These are phyloP conservation scores for Tagetes patula DNA, from an alignment of 129 eudicot species.

Conservation along the genomic window DNA sequence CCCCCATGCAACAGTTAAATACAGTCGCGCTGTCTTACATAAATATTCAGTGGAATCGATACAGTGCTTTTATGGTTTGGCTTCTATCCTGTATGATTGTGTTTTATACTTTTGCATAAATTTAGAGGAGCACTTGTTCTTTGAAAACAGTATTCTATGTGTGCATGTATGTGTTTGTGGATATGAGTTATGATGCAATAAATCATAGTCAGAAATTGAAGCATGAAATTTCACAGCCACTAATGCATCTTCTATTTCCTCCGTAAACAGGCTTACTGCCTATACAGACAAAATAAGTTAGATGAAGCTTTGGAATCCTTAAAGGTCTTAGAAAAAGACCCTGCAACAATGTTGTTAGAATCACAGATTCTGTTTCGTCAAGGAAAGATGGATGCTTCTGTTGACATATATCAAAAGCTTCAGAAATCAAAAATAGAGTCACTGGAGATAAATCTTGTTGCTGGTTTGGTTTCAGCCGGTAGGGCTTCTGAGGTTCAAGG, in stretches of 20 bases:
- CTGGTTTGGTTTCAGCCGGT: conserved; percentile 90
- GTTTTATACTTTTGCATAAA: neutral
- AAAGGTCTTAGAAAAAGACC: conserved; percentile 58
- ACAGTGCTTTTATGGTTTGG: neutral
- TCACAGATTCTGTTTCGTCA: conserved; percentile 79
- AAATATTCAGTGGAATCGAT: neutral
- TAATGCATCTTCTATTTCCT: conserved; percentile 7
- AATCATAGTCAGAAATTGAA: neutral
- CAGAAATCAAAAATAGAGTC: conserved; percentile 71
- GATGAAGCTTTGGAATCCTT: conserved; percentile 70
- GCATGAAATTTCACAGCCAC: neutral
- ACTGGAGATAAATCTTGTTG: conserved; percentile 76
- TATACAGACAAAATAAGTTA: conserved; percentile 79
- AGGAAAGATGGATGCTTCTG: conserved; percentile 80
- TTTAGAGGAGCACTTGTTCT: neutral
- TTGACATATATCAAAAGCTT: conserved; percentile 70
- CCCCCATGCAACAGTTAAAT: neutral
- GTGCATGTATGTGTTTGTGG: conserved; percentile 1
- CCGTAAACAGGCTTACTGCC: conserved; percentile 77
- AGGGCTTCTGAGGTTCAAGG: conserved; percentile 87
- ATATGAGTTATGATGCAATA: neutral
- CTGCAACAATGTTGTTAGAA: conserved; percentile 64
- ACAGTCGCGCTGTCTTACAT: neutral
- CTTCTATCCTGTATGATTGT: neutral
- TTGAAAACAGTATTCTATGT: neutral